Evolutionary conservation across 805 yeast species (phyloP).

Genomic region (Lipomyces kockii): DNA sequence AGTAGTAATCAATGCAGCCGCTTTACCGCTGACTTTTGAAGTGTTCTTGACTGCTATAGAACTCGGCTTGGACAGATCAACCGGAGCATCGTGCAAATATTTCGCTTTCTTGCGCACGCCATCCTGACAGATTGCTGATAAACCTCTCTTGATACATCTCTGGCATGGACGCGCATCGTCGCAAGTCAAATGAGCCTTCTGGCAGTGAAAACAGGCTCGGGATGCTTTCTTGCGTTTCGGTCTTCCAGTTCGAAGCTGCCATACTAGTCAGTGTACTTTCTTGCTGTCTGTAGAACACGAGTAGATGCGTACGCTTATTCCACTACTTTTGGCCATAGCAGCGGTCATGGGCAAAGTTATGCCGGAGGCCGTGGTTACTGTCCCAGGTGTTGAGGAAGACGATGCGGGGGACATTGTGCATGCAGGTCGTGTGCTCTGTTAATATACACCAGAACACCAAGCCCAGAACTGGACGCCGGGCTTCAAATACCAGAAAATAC

Average conservation of each 20-base stretch:
- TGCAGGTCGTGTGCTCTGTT: background rate
- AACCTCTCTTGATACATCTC: conserved; percentile 72
- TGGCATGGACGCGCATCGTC: conserved; percentile 82
- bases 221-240: conserved; percentile 68
- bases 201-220: conserved; percentile 90
- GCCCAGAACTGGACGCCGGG: background rate
- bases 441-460: background rate
- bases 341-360: conserved; percentile 35
- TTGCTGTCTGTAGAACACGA: background rate
- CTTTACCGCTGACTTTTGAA: background rate
- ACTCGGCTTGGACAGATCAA: conserved; percentile 30
- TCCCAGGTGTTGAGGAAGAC: conserved; percentile 10
- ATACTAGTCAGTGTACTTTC: background rate
- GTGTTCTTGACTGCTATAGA: conserved; percentile 1
- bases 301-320: conserved; percentile 29
- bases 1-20: background rate
- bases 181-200: conserved; percentile 89
- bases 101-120: conserved; percentile 85
- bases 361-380: conserved; percentile 33
- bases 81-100: conserved; percentile 67
- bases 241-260: conserved; percentile 45
- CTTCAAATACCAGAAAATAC: background rate
- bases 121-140: conserved; percentile 75
- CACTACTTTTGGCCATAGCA: conserved; percentile 35
- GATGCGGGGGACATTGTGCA: conserved; percentile 19